Base-by-base conservation (phyloP, 2,329 filamentous ascomycete species). In the Didymella pinodella region DNA sequence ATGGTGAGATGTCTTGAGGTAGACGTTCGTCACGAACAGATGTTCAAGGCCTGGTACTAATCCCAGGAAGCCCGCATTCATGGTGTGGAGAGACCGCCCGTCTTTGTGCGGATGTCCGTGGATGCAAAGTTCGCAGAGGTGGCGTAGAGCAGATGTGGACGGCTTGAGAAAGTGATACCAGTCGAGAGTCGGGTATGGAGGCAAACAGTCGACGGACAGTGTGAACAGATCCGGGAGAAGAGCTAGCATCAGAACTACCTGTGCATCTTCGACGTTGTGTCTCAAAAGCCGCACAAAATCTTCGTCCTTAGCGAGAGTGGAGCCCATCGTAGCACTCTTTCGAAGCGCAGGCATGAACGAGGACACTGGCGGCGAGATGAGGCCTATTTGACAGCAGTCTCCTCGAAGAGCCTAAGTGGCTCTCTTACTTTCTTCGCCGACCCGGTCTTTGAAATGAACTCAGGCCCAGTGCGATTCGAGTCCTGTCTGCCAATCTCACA, bases 201-300 rank as follows among this genome's bases (percentile, higher is more conserved):
- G 25, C 28, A 51, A 16, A 7, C 41, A 41, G 10, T 47, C 54
- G n/a, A 51, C 25, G 14, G 2, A 5, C 6, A 57, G 47, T 11
- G 3, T 18, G 10, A 0, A 11, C 2, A 51, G 25, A 3, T 20
- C n/a, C 2, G 46, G 40, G 4, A 56, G 32, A 1, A 40, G 26
- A 11, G 54, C 48, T 4, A 51, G 25, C 31, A 57, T 32, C 26
- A 51, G 11, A 4, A 57, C 16, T 10, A 57, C 11, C 4, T 51
- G 48, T 10, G 48, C 54, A 22, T 57, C 41, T 16, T 57, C 54
- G 5, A 47, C 32, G 10, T 47, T 26, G 25, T 47, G 41, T 22
- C 20, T 41, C 5, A 50, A 7, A 10, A 40, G 48, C 0, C 41
- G 54, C 8, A 41, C 2, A 8, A 57, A 41, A 16, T 51, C 41